phyloP scores from a whole-genome alignment of 345 rosid species.

The Euphorbia tirucalli region DNA sequence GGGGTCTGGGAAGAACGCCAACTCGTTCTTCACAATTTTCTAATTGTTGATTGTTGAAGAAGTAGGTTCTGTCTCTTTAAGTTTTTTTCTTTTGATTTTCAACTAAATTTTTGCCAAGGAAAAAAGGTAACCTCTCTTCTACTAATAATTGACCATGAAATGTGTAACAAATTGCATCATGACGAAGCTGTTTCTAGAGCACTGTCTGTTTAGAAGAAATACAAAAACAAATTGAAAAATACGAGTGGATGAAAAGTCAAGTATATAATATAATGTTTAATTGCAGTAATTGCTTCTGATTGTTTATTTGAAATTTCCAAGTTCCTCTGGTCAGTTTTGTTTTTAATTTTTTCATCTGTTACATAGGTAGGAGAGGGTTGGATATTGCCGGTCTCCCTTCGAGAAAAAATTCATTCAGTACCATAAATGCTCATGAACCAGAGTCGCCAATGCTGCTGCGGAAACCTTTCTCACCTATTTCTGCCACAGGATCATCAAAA shows the following conservation, averaged over 20 bases:
- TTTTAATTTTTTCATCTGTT: conserved; percentile 1
- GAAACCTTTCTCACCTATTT: conserved; percentile 85
- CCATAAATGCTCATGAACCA: conserved; percentile 38
- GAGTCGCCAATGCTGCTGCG: conserved; percentile 67
- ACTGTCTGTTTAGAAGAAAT: neutral
- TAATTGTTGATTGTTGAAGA: conserved; percentile 16
- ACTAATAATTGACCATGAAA: neutral
- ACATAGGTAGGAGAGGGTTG: conserved; percentile 23
- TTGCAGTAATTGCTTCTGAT: neutral
- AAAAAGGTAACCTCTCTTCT: neutral
- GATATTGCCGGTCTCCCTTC: conserved; percentile 53
- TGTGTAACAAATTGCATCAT: neutral
- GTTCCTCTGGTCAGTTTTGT: neutral
- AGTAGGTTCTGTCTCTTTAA: conserved; percentile 14
- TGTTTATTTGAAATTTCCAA: neutral
- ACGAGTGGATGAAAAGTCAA: neutral
- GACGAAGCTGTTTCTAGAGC: neutral
- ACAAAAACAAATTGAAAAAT: neutral
- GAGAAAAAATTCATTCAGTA: conserved; percentile 57
- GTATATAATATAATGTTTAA: neutral
- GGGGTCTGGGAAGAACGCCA: conserved; percentile 23
- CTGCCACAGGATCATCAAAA: conserved; percentile 51
- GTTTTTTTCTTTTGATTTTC: conserved; percentile 8
- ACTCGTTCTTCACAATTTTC: conserved; percentile 23
- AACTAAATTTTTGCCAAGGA: neutral